Evolutionary conservation across 2,329 filamentous ascomycete species (phyloP), one percentile per base, ranked within the genome.

Genomic region (Talaromyces sp.): DNA sequence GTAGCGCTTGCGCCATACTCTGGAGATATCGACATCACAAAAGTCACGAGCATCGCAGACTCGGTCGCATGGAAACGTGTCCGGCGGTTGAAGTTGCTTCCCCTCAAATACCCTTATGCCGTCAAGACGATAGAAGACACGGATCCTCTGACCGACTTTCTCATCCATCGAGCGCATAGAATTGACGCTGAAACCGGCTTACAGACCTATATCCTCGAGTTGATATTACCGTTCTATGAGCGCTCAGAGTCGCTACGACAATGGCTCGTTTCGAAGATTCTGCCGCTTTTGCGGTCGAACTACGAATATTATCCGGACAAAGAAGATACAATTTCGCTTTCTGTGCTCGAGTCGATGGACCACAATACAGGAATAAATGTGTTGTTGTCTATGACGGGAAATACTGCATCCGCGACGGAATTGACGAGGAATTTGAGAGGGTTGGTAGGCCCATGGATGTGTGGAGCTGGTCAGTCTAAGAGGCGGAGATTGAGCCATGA

Each of bases 381-480:
- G 58, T 75, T 88, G 55, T 74, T 88, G 62, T 79, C 77, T 37
- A 79, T 79, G 65, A 72, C 74, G 11, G 69, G 72, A 55, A 58
- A 73, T 25, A 67, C 72, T 14, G 70, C 73, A 56, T 71, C 73
- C 60, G 69, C 70, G 21, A 75, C 72, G 63, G 75, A 79, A 61
- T 65, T 83, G 54, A 80, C 79, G 23, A 77, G 83, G 61, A 86
- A 88, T 67, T 67, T 88, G 42, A 81, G 82, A 66, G 80, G 83
- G 4, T 73, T 88, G 23, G 80, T 88, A 40, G 84, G 84, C 3
- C 85, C 86, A 11, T 88, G 86, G 86, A 82, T 88, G 67, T 85
- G 84, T 69, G 86, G 86, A 14, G 78, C 80, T 59, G 81, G 75
- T 39, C 77, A 81, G 25, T 76, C 81, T 35, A 87, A 87, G 73